Evolutionary conservation across 768 basidiomycete species (phyloP), one percentile per base, ranked within the genome.

Genomic region (Harrya chromipes): DNA sequence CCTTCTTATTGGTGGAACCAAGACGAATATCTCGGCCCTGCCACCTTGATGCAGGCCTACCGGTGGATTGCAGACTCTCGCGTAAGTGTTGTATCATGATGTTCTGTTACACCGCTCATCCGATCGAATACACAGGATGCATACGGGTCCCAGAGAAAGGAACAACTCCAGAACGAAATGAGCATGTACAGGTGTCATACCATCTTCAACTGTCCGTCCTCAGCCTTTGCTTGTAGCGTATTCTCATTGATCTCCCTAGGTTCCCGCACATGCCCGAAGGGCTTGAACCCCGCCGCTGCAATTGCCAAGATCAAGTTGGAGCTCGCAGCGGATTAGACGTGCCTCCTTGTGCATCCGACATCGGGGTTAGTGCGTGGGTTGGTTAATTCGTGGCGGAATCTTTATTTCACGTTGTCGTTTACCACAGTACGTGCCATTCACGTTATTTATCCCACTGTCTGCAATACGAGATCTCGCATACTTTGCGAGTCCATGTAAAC

Each of bases 1-100:
- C 95, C 95, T 4, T 89, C 86, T 26, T 97, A 98, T 72, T 97
- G 95, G 95, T 98, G 95, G 95, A 98, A 97, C 74, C 92, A 94
- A 72, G 94, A 97, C 65, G 89, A 93, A 70, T 99, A 99, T 71
- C 87, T 99, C 35, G 94, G 95, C 31, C 95, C 95, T 6, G 95
- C 95, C 1, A 94, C 94, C 0, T 74, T 97, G 61, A 93, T 97
- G 92, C 90, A 93, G 61, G 92, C 93, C 0, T 97, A 97, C 72
- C 78, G 94, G 58, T 98, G 95, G 95, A 95, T 99, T 65, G 94
- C 94, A 1, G 95, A 98, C 67, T 95, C 92, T 40, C 77, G 95
- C 59, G 91, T 91, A 57, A 48, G 85, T 75, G 6, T 37, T 43
- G 38, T 41, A 0, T 31, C 27, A 4, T 8, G 17, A 20, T 5